A percentile compares a stretch with the other conserved stretches of the same genome.
These are phyloP conservation scores for Saturnispora halmiae DNA, from an alignment of 805 yeast genomes.

Conservation along the genomic window DNA sequence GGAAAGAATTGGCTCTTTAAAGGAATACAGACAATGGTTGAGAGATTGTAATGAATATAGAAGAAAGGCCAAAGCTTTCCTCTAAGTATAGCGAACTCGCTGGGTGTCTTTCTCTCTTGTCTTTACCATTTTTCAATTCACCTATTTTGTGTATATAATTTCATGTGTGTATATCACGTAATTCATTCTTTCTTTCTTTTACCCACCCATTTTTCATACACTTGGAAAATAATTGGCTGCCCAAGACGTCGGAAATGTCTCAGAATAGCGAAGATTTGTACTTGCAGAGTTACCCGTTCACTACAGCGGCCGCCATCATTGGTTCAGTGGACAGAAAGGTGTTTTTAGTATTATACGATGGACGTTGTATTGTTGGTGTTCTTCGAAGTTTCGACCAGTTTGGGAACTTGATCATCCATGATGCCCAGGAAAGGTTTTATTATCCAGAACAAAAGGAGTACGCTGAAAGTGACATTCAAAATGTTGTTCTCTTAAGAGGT, in stretches of 20 bases:
- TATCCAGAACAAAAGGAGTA: constrained; percentile 41
- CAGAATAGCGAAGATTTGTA: constrained; percentile 40
- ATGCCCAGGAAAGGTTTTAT: constrained; percentile 78
- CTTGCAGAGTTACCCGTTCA: constrained; percentile 71
- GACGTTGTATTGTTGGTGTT: constrained; percentile 79
- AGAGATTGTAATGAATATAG: constrained; percentile 89
- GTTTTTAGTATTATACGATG: constrained; percentile 81
- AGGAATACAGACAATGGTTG: constrained; percentile 89
- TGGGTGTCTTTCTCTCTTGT: no score
- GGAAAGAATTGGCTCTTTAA: constrained; percentile 81
- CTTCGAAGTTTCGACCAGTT: constrained; percentile 93
- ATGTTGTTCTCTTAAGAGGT: constrained; percentile 85
- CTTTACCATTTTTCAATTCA: not conserved
- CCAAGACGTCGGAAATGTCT: no score
- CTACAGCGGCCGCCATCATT: constrained; percentile 84
- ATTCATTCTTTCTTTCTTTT: not conserved
- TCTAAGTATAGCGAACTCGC: constrained; percentile 31
- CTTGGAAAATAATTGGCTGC: no score
- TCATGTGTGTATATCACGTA: not conserved
- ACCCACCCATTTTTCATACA: no score
- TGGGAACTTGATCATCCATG: constrained; percentile 87
- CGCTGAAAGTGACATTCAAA: constrained; percentile 55
- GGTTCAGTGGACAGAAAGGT: constrained; percentile 76
- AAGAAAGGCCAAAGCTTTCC: constrained; percentile 69
- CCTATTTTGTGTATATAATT: not conserved